A percentile compares a stretch with the other conserved stretches of the same genome.
phyloP scores from a whole-genome alignment of 2,329 filamentous ascomycete species.

The Colletotrichum tropicicola region DNA sequence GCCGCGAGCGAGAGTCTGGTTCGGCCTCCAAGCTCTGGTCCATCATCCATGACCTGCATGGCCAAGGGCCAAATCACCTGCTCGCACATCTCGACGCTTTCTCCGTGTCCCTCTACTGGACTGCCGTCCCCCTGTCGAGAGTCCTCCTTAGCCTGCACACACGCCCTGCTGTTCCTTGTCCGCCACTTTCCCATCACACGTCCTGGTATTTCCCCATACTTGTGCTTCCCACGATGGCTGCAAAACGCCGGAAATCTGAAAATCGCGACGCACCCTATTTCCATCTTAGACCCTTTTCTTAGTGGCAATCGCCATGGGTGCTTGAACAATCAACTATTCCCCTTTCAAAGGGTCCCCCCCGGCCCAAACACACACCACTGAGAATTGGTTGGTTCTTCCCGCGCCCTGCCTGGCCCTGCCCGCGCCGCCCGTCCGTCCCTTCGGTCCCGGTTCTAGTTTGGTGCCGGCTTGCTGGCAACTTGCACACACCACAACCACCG shows the following conservation, averaged over 20 bases:
- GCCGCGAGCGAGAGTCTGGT: neutral
- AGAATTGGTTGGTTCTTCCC: slow-evolving; percentile 5
- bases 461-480: too few relatives aligned
- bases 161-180: neutral
- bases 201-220: neutral
- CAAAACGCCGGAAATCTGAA: neutral
- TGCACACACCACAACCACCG: too few relatives aligned
- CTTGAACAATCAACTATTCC: neutral
- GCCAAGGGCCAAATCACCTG: neutral
- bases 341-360: neutral
- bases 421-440: neutral
- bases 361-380: neutral
- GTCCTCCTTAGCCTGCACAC: neutral
- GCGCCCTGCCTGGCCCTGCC: slow-evolving; percentile 2
- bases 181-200: slow-evolving; percentile 20
- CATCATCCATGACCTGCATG: neutral
- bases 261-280: neutral
- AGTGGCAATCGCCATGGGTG: neutral
- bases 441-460: slow-evolving; percentile 3
- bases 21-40: neutral
- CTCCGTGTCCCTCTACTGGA: too few relatives aligned
- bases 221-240: slow-evolving; percentile 7
- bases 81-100: neutral
- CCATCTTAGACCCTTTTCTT: neutral
- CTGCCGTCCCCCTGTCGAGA: neutral